Conservation (phyloP, 2,329 filamentous ascomycete species). For the Alternaria atra region DNA sequence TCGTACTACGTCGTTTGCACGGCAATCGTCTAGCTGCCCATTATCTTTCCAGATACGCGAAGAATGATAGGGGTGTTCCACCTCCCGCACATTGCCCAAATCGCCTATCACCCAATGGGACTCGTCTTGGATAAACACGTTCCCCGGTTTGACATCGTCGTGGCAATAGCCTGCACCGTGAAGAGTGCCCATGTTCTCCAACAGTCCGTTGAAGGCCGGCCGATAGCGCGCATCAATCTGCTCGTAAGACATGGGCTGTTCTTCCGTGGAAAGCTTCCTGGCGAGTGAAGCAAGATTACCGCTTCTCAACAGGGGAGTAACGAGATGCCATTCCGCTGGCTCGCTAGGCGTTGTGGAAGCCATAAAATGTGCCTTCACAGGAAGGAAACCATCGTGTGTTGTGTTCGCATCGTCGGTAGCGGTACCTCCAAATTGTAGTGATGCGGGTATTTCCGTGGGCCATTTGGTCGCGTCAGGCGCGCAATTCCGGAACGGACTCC, state of each 20-base stretch:
- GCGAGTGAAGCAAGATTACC: constrained; percentile 26
- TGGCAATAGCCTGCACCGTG: constrained; percentile 48
- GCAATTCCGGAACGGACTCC: constrained; percentile 40
- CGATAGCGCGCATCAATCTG: constrained; percentile 41
- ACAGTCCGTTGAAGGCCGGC: constrained; percentile 38
- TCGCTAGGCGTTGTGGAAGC: constrained; percentile 18
- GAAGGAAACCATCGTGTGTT: constrained; percentile 23
- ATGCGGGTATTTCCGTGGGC: constrained; percentile 42
- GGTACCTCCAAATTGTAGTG: constrained; percentile 29
- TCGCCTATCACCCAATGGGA: constrained; percentile 46
- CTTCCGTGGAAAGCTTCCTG: constrained; percentile 2
- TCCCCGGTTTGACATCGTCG: constrained; percentile 50
- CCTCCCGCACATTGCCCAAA: constrained; percentile 46
- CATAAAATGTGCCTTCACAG: constrained; percentile 27
- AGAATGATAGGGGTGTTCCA: constrained; percentile 40
- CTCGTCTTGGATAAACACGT: constrained; percentile 40
- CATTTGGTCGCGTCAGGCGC: constrained; percentile 23
- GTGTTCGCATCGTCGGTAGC: not conserved
- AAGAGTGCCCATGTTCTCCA: constrained; percentile 32
- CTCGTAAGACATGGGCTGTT: constrained; percentile 3
- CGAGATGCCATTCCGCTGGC: constrained; percentile 31
- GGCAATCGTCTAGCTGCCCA: constrained; percentile 35
- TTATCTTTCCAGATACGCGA: constrained; percentile 36
- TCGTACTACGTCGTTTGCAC: constrained; percentile 43
- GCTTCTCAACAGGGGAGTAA: constrained; percentile 25